Evolutionary conservation across 768 basidiomycete species (phyloP).

Genomic region (Trametes maxima): DNA sequence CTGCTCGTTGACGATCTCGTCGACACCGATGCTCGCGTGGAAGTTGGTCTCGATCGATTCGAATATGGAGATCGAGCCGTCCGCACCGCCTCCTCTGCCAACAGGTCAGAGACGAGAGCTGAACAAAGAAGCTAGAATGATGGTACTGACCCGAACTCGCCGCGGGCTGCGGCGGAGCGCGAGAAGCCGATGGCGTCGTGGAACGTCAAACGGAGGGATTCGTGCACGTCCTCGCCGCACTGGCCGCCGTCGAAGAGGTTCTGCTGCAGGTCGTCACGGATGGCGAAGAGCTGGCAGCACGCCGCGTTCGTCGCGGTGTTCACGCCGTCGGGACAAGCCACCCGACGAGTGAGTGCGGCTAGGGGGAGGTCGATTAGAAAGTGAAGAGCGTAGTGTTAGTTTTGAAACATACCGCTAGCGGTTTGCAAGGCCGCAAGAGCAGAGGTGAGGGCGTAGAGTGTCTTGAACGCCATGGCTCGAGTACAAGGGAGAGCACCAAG

Average conservation of each 20-base stretch:
- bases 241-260: constrained; percentile 32
- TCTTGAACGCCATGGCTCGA: constrained; percentile 27
- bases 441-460: constrained; percentile 14
- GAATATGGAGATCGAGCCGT: constrained; percentile 52
- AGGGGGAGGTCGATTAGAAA: neutral
- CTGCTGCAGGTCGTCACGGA: constrained; percentile 34
- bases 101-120: neutral
- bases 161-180: neutral
- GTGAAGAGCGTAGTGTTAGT: neutral
- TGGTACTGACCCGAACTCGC: constrained; percentile 2
- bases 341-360: constrained; percentile 26
- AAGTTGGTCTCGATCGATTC: constrained; percentile 43
- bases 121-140: neutral
- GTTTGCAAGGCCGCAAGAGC: constrained; percentile 19
- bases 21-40: constrained; percentile 43
- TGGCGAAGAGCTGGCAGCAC: constrained; percentile 35
- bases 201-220: constrained; percentile 31
- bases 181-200: constrained; percentile 30
- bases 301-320: constrained; percentile 32
- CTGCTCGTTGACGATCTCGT: constrained; percentile 44
- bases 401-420: constrained; percentile 16
- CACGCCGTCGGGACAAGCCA: constrained; percentile 34
- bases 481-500: neutral
- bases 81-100: constrained; percentile 35
- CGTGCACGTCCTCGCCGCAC: constrained; percentile 36